Evolutionary conservation across 768 basidiomycete genomes (phyloP).

Genomic region (Naganishia antarctica): DNA sequence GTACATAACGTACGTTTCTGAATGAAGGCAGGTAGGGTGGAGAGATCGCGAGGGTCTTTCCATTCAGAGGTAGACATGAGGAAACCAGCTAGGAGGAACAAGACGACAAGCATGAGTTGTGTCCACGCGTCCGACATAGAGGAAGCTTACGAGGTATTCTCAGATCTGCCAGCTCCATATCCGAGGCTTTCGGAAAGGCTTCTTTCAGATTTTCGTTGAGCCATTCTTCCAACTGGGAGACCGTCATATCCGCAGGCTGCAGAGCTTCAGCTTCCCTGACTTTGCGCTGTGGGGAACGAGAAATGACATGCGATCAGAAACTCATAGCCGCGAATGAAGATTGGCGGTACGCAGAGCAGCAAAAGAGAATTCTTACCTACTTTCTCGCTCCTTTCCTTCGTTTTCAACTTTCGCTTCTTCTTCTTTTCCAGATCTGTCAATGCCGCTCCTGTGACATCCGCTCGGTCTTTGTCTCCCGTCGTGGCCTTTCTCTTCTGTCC

Average conservation of each 20-base stretch:
- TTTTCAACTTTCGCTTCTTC: slow-evolving; percentile 44
- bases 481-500: slow-evolving; percentile 24
- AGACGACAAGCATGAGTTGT: too few relatives aligned
- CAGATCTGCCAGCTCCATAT: slow-evolving; percentile 73
- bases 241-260: slow-evolving; percentile 22
- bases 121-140: neutral
- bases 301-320: neutral
- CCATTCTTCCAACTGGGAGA: slow-evolving; percentile 17
- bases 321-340: neutral
- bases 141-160: slow-evolving; percentile 65
- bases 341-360: neutral
- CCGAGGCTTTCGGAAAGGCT: slow-evolving; percentile 63
- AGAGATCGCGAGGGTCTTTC: slow-evolving; percentile 66
- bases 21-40: slow-evolving; percentile 70
- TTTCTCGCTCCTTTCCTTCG: slow-evolving; percentile 43
- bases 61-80: slow-evolving; percentile 73
- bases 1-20: slow-evolving; percentile 62
- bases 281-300: slow-evolving; percentile 6
- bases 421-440: slow-evolving; percentile 37
- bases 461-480: slow-evolving; percentile 7
- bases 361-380: slow-evolving; percentile 32
- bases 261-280: slow-evolving; percentile 20
- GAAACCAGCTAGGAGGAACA: slow-evolving; percentile 66
- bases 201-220: slow-evolving; percentile 48
- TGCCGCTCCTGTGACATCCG: neutral